Base-by-base conservation (phyloP, 169 alveolate species). In the Cryptosporidium sp. region DNA sequence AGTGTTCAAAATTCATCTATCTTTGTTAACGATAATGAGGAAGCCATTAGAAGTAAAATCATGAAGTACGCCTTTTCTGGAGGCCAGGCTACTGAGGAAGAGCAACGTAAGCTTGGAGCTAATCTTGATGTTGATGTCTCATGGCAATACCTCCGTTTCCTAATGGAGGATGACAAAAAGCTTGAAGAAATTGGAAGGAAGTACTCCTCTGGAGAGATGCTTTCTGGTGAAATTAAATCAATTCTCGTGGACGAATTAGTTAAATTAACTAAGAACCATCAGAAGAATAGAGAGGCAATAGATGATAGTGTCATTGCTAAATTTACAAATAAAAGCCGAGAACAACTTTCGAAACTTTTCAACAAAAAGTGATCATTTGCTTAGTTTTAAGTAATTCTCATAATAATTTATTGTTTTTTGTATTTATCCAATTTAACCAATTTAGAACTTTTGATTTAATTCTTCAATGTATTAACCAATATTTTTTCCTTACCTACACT, bases 11-110 rank as follows among this genome's bases (percentile, higher is more conserved):
- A 95, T 31, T 94, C 97, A 5, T 97, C 99, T 18, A 96, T 98
- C 21, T 97, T 96, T 91, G 94, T 98, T 68, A 96, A 98, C 0
- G 99, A 98, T 92, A 93, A 96, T 35, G 96, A 98, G 6, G 96
- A 96, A 71, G 91, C 96, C 52, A 96, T 99, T 61, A 96, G 94
- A 91, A 96, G 87, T 51, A 99, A 99, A 96, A 96, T 99, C 74
- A 97, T 94, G 93, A 97, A 98, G 84, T 97, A 96, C 84, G 98
- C 99, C n/a, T 95, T 97, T 93, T 95, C 98, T 73, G 99, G 98
- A 37, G 99, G 99, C 7, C 95, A 97, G 31, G 96, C 93, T 21
- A 97, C 99, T 9, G 96, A 94, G 12, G 97, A 96, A 84, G 99
- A 97, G 89, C 99, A 98, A 58, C 92, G 97, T 84, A 96, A 91